phyloP scores from a whole-genome alignment of 208 protist genomes.

The Crithidia brevicula region DNA sequence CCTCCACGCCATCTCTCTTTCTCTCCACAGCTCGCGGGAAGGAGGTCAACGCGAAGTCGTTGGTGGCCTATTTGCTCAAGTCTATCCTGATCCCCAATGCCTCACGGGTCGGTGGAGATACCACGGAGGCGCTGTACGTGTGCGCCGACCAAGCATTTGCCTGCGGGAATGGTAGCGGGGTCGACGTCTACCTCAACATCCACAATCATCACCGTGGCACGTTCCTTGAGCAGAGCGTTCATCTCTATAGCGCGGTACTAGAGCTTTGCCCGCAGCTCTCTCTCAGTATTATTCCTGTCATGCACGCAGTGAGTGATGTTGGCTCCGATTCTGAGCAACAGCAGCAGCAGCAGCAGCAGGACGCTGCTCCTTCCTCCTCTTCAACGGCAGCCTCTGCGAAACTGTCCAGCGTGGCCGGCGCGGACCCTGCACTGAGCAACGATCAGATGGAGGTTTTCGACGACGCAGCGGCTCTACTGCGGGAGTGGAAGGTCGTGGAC shows the following conservation, averaged over 20 bases:
- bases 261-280: conserved; percentile 38
- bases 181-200: conserved; percentile 56
- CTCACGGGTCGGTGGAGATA: background rate
- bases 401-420: too few species aligned
- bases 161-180: conserved; percentile 20
- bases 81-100: conserved; percentile 21
- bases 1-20: conserved; percentile 13
- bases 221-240: conserved; percentile 65
- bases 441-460: conserved; percentile 19
- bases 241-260: conserved; percentile 65
- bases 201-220: conserved; percentile 53
- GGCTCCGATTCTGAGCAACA: too few species aligned
- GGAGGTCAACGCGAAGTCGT: conserved; percentile 35
- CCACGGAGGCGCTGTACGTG: conserved; percentile 12
- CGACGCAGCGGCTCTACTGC: conserved; percentile 19
- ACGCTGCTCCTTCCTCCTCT: too few species aligned
- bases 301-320: too few species aligned
- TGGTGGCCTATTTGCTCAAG: conserved; percentile 29
- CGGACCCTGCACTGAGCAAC: background rate
- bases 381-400: too few species aligned
- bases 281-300: conserved; percentile 68
- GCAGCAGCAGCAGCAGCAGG: too few species aligned
- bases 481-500: conserved; percentile 23
- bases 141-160: conserved; percentile 9
- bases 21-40: conserved; percentile 30